Percentiles rank a stretch among this genome's conserved stretches.
Evolutionary conservation across 2,329 filamentous ascomycete genomes (phyloP).

Genomic region (Nemania abortiva): DNA sequence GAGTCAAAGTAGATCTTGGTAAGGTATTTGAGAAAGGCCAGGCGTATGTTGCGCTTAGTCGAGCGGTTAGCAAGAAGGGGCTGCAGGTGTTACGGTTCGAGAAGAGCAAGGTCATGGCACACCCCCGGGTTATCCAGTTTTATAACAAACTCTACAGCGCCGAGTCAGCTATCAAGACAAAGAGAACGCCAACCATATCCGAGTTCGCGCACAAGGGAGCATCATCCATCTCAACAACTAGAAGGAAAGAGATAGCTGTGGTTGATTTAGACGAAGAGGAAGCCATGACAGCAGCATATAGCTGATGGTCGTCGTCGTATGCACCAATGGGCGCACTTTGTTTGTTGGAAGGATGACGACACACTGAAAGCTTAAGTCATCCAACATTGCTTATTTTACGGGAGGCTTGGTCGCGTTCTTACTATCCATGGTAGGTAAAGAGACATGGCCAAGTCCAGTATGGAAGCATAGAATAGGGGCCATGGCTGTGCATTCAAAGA

Average conservation of each 20-base stretch:
- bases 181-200: constrained; percentile 53
- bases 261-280: constrained; percentile 63
- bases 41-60: constrained; percentile 94
- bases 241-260: constrained; percentile 28
- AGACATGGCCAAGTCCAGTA: background rate
- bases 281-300: constrained; percentile 62
- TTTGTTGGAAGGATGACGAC: background rate
- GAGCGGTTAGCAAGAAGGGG: constrained; percentile 87
- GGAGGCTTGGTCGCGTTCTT: background rate
- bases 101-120: constrained; percentile 91
- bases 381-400: background rate
- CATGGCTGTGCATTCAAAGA: constrained; percentile 1
- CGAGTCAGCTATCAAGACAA: constrained; percentile 62
- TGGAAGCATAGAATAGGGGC: background rate
- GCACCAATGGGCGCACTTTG: constrained; percentile 17
- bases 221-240: constrained; percentile 5
- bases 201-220: constrained; percentile 55
- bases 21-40: constrained; percentile 97
- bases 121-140: constrained; percentile 85
- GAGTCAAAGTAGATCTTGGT: constrained; percentile 93
- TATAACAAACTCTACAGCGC: constrained; percentile 85
- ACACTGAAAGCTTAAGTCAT: background rate
- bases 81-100: constrained; percentile 92
- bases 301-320: constrained; percentile 46
- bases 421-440: background rate